Evolutionary conservation across 2,329 filamentous ascomycete genomes (phyloP), one percentile per base, ranked within the genome.

Genomic region (Colletotrichum tofieldiae): DNA sequence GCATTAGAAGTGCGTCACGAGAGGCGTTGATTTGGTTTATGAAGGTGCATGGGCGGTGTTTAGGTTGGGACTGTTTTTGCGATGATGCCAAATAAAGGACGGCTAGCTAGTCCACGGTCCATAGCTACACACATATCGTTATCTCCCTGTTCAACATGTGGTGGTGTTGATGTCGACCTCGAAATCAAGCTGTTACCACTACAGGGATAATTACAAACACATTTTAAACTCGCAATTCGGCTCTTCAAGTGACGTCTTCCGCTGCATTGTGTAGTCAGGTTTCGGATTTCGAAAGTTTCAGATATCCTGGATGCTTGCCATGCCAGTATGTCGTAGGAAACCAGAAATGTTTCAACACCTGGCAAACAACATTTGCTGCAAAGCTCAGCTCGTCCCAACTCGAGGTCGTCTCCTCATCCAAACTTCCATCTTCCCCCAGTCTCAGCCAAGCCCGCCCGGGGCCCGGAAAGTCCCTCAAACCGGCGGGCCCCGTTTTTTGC

Each of bases 71-170:
- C 64, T 60, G 60, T 72, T 72, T 67, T 72, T 54, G 69, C 72
- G 68, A 72, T 67, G 68, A 72, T 65, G 71, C 67, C 71, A 63
- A 52, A 67, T 67, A 8, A 62, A 39, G 70, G 67, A 61, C 71
- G 67, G 71, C 72, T 72, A 72, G 70, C 70, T 70, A 72, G 70
- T 70, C 65, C 65, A 70, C 59, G 70, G 49, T 60, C 70, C 54
- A 70, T 72, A 69, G 70, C 66, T 70, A 70, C 54, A 65, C 49
- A 51, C 32, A 72, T 65, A 68, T 69, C 65, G 65, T 65, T 60
- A 37, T 55, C 32, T 55, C 52, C 51, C 65, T 60, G 69, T 72
- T 39, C 11, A 60, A 65, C 29, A 47, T 47, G 39, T 65, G 64
- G 51, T 43, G 43, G 65, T 52, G 32, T 41, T 29, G 60, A 49